These are phyloP conservation scores for Botrytis sinoallii DNA, from an alignment of 2,329 filamentous ascomycete genomes.

Conservation along the genomic window DNA sequence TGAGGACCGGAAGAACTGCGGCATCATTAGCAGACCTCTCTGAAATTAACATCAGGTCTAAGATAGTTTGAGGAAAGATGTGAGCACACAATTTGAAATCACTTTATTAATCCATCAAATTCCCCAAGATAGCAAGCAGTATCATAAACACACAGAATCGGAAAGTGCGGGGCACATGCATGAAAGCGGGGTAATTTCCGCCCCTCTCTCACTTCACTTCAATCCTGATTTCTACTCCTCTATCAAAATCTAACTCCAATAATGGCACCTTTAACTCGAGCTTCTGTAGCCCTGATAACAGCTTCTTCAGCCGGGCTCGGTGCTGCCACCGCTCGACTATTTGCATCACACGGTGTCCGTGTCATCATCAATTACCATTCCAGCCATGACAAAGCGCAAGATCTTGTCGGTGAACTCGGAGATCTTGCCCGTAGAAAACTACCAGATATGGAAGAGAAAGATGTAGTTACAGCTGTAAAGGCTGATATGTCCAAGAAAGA, in stretches of 20 bases:
- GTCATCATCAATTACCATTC: slow-evolving; percentile 72
- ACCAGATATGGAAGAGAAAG: slow-evolving; percentile 17
- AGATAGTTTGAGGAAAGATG: neutral
- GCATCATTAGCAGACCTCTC: neutral
- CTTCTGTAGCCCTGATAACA: slow-evolving; percentile 45
- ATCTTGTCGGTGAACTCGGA: slow-evolving; percentile 55
- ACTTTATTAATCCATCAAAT: neutral
- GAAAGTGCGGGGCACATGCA: neutral
- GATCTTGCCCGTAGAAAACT: neutral
- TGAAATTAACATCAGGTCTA: neutral
- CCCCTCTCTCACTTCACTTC: neutral
- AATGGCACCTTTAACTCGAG: neutral
- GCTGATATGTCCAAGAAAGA: slow-evolving; percentile 62
- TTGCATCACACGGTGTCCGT: slow-evolving; percentile 65
- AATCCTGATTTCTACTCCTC: neutral
- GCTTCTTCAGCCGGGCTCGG: slow-evolving; percentile 65
- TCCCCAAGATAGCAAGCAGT: neutral
- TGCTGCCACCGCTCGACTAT: slow-evolving; percentile 62
- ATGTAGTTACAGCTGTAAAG: slow-evolving; percentile 50
- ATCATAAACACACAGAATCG: neutral
- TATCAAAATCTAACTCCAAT: neutral
- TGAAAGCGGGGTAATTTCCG: neutral
- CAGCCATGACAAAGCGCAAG: slow-evolving; percentile 56
- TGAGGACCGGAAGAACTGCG: neutral
- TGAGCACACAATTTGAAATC: neutral